phyloP scores from a whole-genome alignment of 2,329 filamentous ascomycete species.

The Stachybotrys chartarum region DNA sequence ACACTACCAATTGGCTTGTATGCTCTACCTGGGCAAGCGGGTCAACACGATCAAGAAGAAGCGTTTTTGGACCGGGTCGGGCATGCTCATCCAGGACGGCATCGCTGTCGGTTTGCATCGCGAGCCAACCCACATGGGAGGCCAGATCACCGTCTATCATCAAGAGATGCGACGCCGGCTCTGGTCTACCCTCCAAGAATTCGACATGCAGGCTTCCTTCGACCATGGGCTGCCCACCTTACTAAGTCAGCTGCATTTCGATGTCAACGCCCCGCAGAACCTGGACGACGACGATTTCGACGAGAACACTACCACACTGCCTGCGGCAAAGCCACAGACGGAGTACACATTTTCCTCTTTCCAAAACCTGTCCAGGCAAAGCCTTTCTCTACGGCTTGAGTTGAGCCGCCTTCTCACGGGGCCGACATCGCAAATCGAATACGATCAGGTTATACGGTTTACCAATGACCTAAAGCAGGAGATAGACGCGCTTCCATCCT shows the following conservation, averaged over 20 bases:
- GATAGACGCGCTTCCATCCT: slow-evolving; percentile 52
- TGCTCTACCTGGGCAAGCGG: slow-evolving; percentile 53
- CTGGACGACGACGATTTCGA: slow-evolving; percentile 52
- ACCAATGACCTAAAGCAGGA: slow-evolving; percentile 55
- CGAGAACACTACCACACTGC: slow-evolving; percentile 42
- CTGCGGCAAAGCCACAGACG: slow-evolving; percentile 40
- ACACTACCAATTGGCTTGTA: slow-evolving; percentile 53
- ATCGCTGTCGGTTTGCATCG: slow-evolving; percentile 53
- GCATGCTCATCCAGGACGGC: slow-evolving; percentile 49
- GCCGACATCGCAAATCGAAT: slow-evolving; percentile 47
- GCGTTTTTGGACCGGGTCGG: slow-evolving; percentile 53
- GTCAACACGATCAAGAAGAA: slow-evolving; percentile 60
- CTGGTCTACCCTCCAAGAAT: slow-evolving; percentile 55
- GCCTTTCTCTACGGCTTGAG: slow-evolving; percentile 48
- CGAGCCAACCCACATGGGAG: slow-evolving; percentile 48
- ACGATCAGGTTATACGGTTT: slow-evolving; percentile 54
- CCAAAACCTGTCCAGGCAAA: slow-evolving; percentile 50
- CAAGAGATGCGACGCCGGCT: slow-evolving; percentile 55
- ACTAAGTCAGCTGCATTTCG: slow-evolving; percentile 48
- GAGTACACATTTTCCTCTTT: slow-evolving; percentile 55
- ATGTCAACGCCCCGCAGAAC: slow-evolving; percentile 48
- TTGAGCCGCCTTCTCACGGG: slow-evolving; percentile 50
- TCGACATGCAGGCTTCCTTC: slow-evolving; percentile 55
- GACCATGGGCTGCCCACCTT: slow-evolving; percentile 54
- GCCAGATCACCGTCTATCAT: slow-evolving; percentile 50